Evolutionary conservation across 1,284 basidiomycete genomes (phyloP).

Genomic region (Moesziomyces sp.): DNA sequence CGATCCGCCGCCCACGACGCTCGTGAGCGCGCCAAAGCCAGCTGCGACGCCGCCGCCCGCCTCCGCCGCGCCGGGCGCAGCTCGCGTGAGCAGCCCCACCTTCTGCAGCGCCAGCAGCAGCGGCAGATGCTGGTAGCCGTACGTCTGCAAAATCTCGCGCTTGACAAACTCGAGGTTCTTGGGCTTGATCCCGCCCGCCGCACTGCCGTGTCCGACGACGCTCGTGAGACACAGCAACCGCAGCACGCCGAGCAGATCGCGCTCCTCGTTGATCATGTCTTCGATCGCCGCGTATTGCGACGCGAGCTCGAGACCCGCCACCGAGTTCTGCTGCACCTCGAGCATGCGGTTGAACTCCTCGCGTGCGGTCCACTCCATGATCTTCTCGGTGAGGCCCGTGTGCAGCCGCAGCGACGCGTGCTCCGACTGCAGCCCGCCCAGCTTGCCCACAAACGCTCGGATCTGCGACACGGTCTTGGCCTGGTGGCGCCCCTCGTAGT

Average conservation of each 20-base stretch:
- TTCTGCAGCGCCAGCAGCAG: conserved; percentile 82
- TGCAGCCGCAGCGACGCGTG: conserved; percentile 89
- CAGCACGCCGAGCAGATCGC: conserved; percentile 68
- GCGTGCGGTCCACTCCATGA: conserved; percentile 80
- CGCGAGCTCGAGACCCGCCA: conserved; percentile 72
- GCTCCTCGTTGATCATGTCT: conserved; percentile 57
- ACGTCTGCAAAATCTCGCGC: conserved; percentile 90
- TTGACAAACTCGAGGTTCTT: conserved; percentile 89
- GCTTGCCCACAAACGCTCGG: conserved; percentile 91
- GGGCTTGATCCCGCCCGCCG: conserved; percentile 82
- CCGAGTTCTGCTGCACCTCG: conserved; percentile 95
- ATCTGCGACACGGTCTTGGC: conserved; percentile 93
- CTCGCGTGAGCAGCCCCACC: conserved; percentile 73
- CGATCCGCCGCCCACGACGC: conserved; percentile 38
- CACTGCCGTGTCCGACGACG: conserved; percentile 71
- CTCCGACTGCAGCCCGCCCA: conserved; percentile 89
- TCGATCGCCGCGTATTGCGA: conserved; percentile 59
- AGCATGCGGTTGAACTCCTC: conserved; percentile 90
- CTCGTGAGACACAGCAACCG: conserved; percentile 87
- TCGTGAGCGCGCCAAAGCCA: conserved; percentile 26
- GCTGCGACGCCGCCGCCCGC: conserved; percentile 6
- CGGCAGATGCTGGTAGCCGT: conserved; percentile 89
- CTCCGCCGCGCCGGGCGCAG: conserved; percentile 2
- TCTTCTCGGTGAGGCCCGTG: conserved; percentile 89
- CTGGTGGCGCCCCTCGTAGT: conserved; percentile 84